Percentiles rank a stretch among this genome's conserved stretches.
Evolutionary conservation across 176 grass and related monocot species (phyloP).

Genomic region (Stipa capillata): DNA sequence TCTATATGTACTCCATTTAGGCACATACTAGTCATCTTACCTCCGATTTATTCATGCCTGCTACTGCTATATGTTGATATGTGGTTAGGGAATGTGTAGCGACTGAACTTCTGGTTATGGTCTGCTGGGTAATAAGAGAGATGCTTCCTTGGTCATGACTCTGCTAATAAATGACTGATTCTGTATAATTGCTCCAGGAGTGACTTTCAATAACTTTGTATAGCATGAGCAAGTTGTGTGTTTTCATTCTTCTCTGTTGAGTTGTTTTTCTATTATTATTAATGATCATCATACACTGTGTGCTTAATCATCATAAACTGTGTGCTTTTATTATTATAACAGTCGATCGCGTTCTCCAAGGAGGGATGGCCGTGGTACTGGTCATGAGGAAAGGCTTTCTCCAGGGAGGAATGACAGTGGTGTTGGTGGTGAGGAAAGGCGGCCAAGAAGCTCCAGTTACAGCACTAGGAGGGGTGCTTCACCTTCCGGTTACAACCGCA

Average conservation of each 20-base stretch:
- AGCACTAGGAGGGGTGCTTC: slow-evolving; percentile 33
- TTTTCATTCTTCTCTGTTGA: background rate
- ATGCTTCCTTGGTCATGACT: no score
- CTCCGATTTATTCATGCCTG: background rate
- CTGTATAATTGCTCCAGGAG: background rate
- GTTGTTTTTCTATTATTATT: background rate
- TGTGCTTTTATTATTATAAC: background rate
- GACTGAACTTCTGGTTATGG: background rate
- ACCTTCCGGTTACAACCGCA: slow-evolving; percentile 7
- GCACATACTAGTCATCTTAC: background rate
- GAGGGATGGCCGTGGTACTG: slow-evolving; percentile 11
- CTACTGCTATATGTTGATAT: background rate
- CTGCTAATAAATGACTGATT: background rate
- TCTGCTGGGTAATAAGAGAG: no score
- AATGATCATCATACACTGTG: background rate
- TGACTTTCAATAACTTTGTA: background rate
- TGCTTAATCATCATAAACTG: background rate
- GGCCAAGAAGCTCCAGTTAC: slow-evolving; percentile 34
- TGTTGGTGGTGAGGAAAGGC: slow-evolving; percentile 15
- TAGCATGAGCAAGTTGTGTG: background rate
- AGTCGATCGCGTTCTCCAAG: slow-evolving; percentile 33
- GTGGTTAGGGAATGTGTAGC: background rate
- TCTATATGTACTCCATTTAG: no score
- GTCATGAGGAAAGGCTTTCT: slow-evolving; percentile 25
- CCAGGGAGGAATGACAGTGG: slow-evolving; percentile 25